Evolutionary conservation across 306 rosid species (phyloP), one percentile per base, ranked within the genome.

Genomic region (Dicorynia guianensis): DNA sequence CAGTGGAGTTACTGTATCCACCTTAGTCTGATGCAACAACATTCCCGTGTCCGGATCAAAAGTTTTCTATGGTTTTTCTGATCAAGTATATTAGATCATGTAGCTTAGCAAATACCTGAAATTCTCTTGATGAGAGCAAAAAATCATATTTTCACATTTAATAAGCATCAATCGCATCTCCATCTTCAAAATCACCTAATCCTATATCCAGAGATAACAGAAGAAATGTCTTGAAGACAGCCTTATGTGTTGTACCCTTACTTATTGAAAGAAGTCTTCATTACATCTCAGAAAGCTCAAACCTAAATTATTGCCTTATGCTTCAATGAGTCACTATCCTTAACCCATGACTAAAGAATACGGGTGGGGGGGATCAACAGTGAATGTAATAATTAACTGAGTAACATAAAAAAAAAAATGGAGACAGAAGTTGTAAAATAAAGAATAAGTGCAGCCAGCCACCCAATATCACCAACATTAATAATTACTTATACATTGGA

Each of bases 61-160:
- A 59, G 12, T n/a, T 53, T 52, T 36, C 55, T 1, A 52, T 50
- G 55, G 25, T 4, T 17, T 39, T 12, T 20, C 12, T 20, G 55
- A 35, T 35, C 4, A 10, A 71, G 47, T 11, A 63, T 30, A 15
- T 34, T 6, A 15, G 40, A 49, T 33, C 17, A 58, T 19, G 59
- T 34, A 9, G 48, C 12, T 33, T 25, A 69, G 54, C 19, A n/a
- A 38, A 63, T 63, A 82, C 87, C 84, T 64, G 83, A 74, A 8
- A 18, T 43, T n/a, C 55, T 49, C 54, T 73, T 35, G 77, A 25
- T 13, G 69, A 50, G 25, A 69, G 49, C 1, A 77, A 35, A 40
- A 18, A 52, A 65, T 34, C 35, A 73, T 65, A 57, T 49, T 68
- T 63, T 78, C 68, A 15, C 48, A 48, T 53, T 52, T 47, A 50